phyloP scores from a whole-genome alignment of 164 flowering plant genomes.

The Santalum album region DNA sequence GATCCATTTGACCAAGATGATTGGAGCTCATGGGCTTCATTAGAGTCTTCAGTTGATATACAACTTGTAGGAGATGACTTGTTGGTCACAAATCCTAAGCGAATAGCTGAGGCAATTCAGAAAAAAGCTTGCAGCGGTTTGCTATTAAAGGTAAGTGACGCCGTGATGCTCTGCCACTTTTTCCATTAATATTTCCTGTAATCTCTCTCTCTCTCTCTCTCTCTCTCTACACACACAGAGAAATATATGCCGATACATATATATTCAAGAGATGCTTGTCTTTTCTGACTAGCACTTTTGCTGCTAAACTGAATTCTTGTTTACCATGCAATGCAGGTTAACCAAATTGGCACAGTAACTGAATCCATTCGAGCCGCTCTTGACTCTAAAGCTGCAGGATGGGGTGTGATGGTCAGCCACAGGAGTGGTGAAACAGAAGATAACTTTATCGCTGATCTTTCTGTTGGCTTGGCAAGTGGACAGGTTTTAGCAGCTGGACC shows the following conservation, averaged over 20 bases:
- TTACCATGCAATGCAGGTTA: constrained; percentile 48
- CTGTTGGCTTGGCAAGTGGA: constrained; percentile 96
- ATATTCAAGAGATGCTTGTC: no score
- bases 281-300: no score
- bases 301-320: neutral
- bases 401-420: constrained; percentile 99
- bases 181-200: neutral
- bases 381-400: constrained; percentile 91
- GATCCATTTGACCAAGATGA: constrained; percentile 99
- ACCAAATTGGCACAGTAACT: constrained; percentile 91
- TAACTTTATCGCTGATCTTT: constrained; percentile 91
- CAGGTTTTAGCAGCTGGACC: constrained; percentile 40
- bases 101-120: constrained; percentile 74
- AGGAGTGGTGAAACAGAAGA: constrained; percentile 98
- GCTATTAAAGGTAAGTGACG: constrained; percentile 59
- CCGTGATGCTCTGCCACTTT: neutral
- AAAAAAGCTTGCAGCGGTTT: constrained; percentile 89
- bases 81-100: constrained; percentile 94
- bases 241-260: no score
- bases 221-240: no score
- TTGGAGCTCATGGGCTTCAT: constrained; percentile 86
- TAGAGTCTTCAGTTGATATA: constrained; percentile 74
- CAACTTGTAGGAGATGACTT: constrained; percentile 98
- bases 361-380: constrained; percentile 90
- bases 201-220: neutral